Evolutionary conservation across 1,139 yeast species (phyloP).

Genomic region (Saccharomyces hybrid): DNA sequence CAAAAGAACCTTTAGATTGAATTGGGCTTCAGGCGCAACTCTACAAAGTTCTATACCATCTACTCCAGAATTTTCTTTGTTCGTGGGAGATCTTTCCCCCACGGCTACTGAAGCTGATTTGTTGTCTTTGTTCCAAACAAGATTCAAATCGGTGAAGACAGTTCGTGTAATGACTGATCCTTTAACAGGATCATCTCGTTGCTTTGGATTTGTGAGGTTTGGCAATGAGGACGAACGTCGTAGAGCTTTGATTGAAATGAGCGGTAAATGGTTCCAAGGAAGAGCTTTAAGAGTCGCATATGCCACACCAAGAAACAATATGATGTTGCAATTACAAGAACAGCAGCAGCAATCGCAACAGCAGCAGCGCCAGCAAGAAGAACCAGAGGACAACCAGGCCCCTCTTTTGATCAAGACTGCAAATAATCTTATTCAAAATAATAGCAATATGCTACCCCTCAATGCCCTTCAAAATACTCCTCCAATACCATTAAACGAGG

Average conservation of each 20-base stretch:
- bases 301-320: slow-evolving; percentile 54
- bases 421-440: slow-evolving; percentile 8
- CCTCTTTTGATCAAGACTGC: slow-evolving; percentile 15
- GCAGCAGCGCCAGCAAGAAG: slow-evolving; percentile 10
- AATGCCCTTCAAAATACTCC: not conserved
- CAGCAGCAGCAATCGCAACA: slow-evolving; percentile 10
- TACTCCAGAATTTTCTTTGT: slow-evolving; percentile 58
- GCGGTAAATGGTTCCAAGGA: slow-evolving; percentile 66
- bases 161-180: slow-evolving; percentile 85
- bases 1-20: slow-evolving; percentile 53
- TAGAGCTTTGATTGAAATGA: slow-evolving; percentile 73
- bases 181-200: slow-evolving; percentile 65
- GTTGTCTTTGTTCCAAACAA: slow-evolving; percentile 59
- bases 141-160: slow-evolving; percentile 69
- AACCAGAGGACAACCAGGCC: slow-evolving; percentile 6
- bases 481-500: not conserved
- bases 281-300: slow-evolving; percentile 71
- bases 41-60: slow-evolving; percentile 26
- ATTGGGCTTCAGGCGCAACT: slow-evolving; percentile 80
- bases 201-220: slow-evolving; percentile 90
- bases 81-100: slow-evolving; percentile 78
- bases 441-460: not conserved
- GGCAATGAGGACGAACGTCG: slow-evolving; percentile 63
- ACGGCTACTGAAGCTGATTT: slow-evolving; percentile 69
- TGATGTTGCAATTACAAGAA: slow-evolving; percentile 15